A percentile compares a stretch with the other conserved stretches of the same genome.
Evolutionary conservation across 2,329 filamentous ascomycete species (phyloP).

Genomic region (Capronia coronata): DNA sequence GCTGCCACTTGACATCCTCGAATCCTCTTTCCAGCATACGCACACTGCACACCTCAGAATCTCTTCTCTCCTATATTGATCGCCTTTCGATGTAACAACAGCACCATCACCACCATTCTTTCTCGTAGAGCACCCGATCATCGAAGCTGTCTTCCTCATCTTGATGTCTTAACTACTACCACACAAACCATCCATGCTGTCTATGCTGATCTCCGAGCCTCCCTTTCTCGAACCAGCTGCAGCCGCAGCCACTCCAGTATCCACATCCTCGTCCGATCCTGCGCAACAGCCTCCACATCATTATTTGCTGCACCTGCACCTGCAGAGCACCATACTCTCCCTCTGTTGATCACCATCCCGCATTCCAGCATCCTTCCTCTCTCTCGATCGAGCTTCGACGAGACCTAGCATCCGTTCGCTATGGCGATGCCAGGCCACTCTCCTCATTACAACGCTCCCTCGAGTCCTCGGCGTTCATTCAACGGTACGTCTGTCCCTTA

Average conservation of each 20-base stretch:
- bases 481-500: constrained; percentile 18
- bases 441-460: constrained; percentile 23
- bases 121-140: background rate
- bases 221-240: constrained; percentile 4
- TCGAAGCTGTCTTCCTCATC: background rate
- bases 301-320: constrained; percentile 3
- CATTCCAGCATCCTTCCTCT: background rate
- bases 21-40: background rate
- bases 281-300: constrained; percentile 17
- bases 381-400: background rate
- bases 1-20: too few species aligned
- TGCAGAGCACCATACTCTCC: constrained; percentile 3
- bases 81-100: background rate
- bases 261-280: constrained; percentile 12
- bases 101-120: background rate
- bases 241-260: background rate
- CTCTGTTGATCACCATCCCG: constrained; percentile 16
- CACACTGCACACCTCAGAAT: background rate
- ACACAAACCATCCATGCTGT: background rate
- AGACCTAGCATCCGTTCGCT: background rate
- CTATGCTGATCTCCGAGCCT: constrained; percentile 10
- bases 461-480: constrained; percentile 24
- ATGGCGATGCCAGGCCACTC: constrained; percentile 29
- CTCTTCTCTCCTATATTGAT: background rate
- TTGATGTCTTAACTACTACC: background rate